Percentiles rank a stretch among this genome's conserved stretches.
These are phyloP conservation scores for Tremella fuciformis DNA, from an alignment of 768 basidiomycete species.

Conservation along the genomic window DNA sequence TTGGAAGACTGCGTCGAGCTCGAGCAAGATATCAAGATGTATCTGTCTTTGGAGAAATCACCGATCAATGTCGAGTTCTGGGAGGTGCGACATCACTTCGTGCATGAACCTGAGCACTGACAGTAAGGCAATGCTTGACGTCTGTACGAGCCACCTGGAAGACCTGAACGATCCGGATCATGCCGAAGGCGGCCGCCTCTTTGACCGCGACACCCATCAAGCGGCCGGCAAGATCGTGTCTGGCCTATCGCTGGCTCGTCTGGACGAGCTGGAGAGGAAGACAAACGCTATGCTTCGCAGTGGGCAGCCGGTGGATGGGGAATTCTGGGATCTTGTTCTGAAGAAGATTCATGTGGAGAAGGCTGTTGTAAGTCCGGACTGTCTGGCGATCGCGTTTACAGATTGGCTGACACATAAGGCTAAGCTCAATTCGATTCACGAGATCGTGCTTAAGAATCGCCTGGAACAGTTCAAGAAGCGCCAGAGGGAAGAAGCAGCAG, in stretches of 20 bases:
- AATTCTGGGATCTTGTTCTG: constrained; percentile 93
- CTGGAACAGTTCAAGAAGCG: constrained; percentile 92
- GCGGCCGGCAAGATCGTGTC: constrained; percentile 77
- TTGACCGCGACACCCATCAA: constrained; percentile 66
- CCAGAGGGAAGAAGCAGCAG: constrained; percentile 83
- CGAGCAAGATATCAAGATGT: constrained; percentile 89
- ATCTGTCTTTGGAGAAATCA: constrained; percentile 77
- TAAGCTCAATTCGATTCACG: constrained; percentile 85
- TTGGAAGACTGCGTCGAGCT: constrained; percentile 85
- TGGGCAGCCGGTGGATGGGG: constrained; percentile 91
- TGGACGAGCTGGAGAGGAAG: constrained; percentile 74
- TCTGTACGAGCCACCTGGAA: constrained; percentile 87
- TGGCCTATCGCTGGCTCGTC: constrained; percentile 81
- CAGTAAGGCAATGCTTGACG: constrained; percentile 88
- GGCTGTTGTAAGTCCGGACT: constrained; percentile 66
- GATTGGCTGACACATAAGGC: constrained; percentile 58
- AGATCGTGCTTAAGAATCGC: constrained; percentile 93
- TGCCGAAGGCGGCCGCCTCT: constrained; percentile 44
- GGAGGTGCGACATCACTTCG: constrained; percentile 62
- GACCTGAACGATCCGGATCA: constrained; percentile 58
- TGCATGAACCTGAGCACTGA: constrained; percentile 15
- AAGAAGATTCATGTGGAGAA: constrained; percentile 95
- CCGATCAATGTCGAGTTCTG: constrained; percentile 93
- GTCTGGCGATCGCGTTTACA: neutral
- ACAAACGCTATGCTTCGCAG: constrained; percentile 84